Evolutionary conservation across 148 eudicot species (phyloP), one percentile per base, ranked within the genome.

Genomic region (Camellia japonica): DNA sequence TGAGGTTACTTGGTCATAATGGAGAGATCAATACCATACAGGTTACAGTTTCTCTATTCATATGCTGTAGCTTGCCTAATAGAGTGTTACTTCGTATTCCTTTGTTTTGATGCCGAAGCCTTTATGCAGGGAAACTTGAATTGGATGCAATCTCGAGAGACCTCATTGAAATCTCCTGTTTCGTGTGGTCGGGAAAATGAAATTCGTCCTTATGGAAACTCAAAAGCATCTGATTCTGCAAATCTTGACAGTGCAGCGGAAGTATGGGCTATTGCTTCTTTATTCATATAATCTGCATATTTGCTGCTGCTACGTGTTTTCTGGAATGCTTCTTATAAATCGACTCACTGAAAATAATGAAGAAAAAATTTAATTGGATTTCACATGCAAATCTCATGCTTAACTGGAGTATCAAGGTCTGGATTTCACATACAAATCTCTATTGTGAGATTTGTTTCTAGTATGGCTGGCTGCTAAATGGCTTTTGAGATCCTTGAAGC

Each of bases 1-100:
- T 96, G 99, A 94, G 99, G 89, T 94, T 96, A 71, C 95, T 96
- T 79, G 99, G 99, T 83, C 99, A 96, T 79, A 96, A 96, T 87
- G 99, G 99, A 83, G 99, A 96, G 89, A 96, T 96, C 80, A 96
- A 96, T 84, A 96, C 99, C 70, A 90, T 96, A 86, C 99, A 96
- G 99, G 99, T 96, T 84, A 65, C 81, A 54, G 70, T 87, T 83
- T 76, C 69, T 73, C 11, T 49, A 60, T 71, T 61, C 72, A 68
- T 77, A 11, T 60, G 44, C 47, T 79, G 55, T 73, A 66, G 60
- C 72, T 67, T 68, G 69, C 68, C 7, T 38, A 30, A 30, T 30
- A 23, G 30, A 68, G 1, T 78, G 42, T 30, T 18, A 61, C 18
- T 74, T 73, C 47, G 23, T 60, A 38, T 74, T 64, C 38, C 43